Evolutionary conservation across 2,329 filamentous ascomycete genomes (phyloP), one percentile per base, ranked within the genome.

Genomic region (Lasiodiplodia sp.): DNA sequence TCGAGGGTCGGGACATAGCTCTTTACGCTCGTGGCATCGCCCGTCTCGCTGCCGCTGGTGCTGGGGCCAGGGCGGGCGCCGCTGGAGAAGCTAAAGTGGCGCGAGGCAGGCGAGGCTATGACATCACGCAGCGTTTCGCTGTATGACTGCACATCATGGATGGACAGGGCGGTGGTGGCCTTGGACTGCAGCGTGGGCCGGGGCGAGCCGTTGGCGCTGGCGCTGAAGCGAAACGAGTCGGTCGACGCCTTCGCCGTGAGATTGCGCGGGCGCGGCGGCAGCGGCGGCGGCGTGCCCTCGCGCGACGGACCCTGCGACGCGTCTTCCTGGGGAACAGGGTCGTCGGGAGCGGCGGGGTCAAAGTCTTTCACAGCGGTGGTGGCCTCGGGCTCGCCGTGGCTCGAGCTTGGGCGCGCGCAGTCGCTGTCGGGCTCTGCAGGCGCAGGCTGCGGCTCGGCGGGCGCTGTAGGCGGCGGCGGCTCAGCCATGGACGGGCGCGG

Each of bases 131-230:
- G 76, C 69, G 73, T 73, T 28, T 93, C 92, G 12, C 88, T 89
- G 71, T 92, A 91, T 1, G 90, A 89, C 62, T 94, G 85, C 0
- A 91, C 92, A 72, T 95, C 94, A 70, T 94, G 86, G 18, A 93
- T 87, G 0, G 93, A 95, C 16, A 98, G 76, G 11, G 94, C 94
- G 0, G 94, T 97, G 3, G 94, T 97, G 58, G 95, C 89, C 69
- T 88, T 89, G 1, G 91, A 89, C 31, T 82, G 78, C 21, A 85
- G 74, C 68, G 80, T 78, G 28, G 83, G 82, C 63, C 78, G 72
- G 6, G 74, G 66, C 2, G 76, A 68, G 49, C 52, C 67, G 40
- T 25, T 49, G 60, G 31, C 47, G 21, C 49, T 44, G 40, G 58
- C 44, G 44, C 67, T 64, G 74, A 83, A 84, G 71, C 79, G 79